Evolutionary conservation across 177 flowering plant genomes (phyloP), one percentile per base, ranked within the genome.

Genomic region (Vitis hybrid): DNA sequence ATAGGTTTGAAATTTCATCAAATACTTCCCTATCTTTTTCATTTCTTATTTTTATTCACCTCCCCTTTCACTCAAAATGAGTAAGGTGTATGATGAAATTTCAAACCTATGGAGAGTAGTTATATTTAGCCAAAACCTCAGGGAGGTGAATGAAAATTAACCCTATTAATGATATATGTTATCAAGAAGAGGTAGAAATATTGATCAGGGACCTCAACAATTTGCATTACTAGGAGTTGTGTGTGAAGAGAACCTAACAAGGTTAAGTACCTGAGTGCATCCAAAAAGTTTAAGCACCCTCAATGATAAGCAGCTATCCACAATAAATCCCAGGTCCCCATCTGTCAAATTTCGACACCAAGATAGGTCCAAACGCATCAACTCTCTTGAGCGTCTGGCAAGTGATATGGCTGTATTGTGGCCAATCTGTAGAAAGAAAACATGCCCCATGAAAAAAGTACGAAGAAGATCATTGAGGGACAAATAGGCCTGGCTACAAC

Each of bases 221-320:
- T 53, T 53, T 53, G 57, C 57, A 12, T 53, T 16, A 53, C 57
- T 10, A 22, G 9, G 29, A 26, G 29, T 26, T 26, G 29, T 26
- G 29, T 26, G 29, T 26, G 29, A 26, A 26, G 29, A 26, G 29
- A 26, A 26, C 4, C 29, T 26, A 26, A 26, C 29, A 26, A 26
- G 29, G 29, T 26, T 26, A 22, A n/a, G 39, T 74, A 89, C 94
- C 94, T 89, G 94, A 63, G 86, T 73, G 70, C 91, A 87, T 72
- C 91, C 94, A 75, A 89, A 89, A 61, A 87, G 58, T 72, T 86
- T 89, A 16, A 89, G 86, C 53, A 81, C 56, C 65, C 70, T 79
- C 76, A 89, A 61, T 2, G 85, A 83, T 39, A 57, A 76, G 74
- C 91, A 89, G 77, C 79, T 85, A 74, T 89, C 91, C 51, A 83